Base-by-base conservation (phyloP, 139 green algal species). In the Diplosphaera chodatii region DNA sequence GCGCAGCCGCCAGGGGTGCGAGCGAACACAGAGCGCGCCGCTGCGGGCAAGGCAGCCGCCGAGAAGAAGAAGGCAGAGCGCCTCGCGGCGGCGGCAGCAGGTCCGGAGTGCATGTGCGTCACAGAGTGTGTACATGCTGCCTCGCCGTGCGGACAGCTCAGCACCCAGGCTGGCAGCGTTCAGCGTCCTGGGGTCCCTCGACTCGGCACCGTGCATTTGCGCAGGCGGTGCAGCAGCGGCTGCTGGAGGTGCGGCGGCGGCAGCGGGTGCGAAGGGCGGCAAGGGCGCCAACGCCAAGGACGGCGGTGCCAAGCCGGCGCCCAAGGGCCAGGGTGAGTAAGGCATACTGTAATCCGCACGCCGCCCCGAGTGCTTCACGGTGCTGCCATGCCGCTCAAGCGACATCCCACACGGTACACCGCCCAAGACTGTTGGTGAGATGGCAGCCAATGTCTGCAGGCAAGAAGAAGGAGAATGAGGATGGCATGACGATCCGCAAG, bases 391-490 rank as follows among this genome's bases (percentile, higher is more conserved):
- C n/a, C n/a, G n/a, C n/a, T n/a, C n/a, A n/a, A n/a, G n/a, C n/a
- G n/a, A n/a, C n/a, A n/a, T n/a, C n/a, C n/a, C n/a, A n/a, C n/a
- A n/a, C n/a, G n/a, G n/a, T n/a, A n/a, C n/a, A n/a, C n/a, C n/a
- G n/a, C n/a, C n/a, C n/a, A n/a, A n/a, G n/a, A n/a, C n/a, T n/a
- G n/a, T n/a, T n/a, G n/a, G n/a, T n/a, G n/a, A n/a, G n/a, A n/a
- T n/a, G n/a, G n/a, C n/a, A 55, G 30, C 6, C 41, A 13, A 23
- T 70, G 40, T 16, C 63, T 63, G 32, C 32, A 28, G 5, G 25
- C 32, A 90, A 88, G 75, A 94, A 96, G 85, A 96, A 97, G 75
- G 91, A 97, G 72, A 93, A 86, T 18, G 91, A 96, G 82, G 83
- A 97, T 33, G 94, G 94, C 32, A 76, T 98, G 34, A 75, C 78